A percentile compares a stretch with the other conserved stretches of the same genome.
These are phyloP conservation scores for sunflower (Helianthus annuus) DNA, from an alignment of 129 eudicot genomes.

Conservation along the genomic window DNA sequence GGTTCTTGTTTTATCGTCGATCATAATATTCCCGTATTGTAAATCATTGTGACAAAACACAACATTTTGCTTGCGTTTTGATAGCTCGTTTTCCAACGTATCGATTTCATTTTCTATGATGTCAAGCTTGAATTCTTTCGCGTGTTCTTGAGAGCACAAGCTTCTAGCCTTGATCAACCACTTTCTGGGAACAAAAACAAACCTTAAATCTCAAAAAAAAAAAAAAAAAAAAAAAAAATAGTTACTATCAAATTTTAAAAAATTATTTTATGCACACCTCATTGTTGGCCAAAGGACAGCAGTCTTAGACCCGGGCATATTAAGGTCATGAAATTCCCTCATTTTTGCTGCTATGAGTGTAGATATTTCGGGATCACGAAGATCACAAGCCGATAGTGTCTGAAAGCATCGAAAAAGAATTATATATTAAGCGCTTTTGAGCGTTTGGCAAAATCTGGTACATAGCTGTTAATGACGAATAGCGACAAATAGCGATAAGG, in stretches of 20 bases:
- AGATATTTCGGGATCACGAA: conserved; percentile 79
- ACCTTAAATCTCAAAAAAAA: neutral
- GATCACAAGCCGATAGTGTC: conserved; percentile 82
- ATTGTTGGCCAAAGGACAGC: conserved; percentile 66
- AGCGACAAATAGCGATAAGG: too few relatives aligned
- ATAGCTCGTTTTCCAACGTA: conserved; percentile 50
- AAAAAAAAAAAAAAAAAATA: too few relatives aligned
- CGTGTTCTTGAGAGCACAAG: conserved; percentile 48
- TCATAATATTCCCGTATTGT: conserved; percentile 92
- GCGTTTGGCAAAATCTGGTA: neutral
- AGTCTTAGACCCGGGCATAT: conserved; percentile 71
- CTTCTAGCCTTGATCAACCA: conserved; percentile 69
- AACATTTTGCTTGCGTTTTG: conserved; percentile 43
- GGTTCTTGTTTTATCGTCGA: conserved; percentile 54
- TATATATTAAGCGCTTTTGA: neutral
- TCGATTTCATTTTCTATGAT: conserved; percentile 57
- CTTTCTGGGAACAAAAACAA: conserved; percentile 43
- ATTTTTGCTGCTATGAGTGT: conserved; percentile 69
- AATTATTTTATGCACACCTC: conserved; percentile 40
- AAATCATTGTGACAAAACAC: conserved; percentile 95
- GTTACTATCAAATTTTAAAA: neutral
- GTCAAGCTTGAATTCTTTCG: conserved; percentile 57
- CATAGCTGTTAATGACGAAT: too few relatives aligned
- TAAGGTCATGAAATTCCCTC: conserved; percentile 78
- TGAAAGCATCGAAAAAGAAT: conserved; percentile 36